These are phyloP conservation scores for Exophiala sideris DNA, from an alignment of 2,329 filamentous ascomycete species.

Conservation along the genomic window DNA sequence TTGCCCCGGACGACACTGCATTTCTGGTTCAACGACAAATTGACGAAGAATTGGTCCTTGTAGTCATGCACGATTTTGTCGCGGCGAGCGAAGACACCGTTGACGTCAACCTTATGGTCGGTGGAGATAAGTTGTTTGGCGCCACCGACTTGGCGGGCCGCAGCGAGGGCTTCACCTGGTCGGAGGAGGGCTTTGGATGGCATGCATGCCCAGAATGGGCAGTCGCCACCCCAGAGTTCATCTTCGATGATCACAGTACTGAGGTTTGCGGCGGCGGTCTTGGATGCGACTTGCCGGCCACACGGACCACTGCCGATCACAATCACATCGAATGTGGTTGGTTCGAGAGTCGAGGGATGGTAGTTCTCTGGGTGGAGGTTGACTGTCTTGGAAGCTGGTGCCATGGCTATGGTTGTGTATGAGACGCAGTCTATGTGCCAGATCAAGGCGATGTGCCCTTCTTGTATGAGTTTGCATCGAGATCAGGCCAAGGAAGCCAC, in stretches of 20 bases:
- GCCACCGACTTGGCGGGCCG: conserved; percentile 4
- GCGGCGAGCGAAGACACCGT: conserved; percentile 6
- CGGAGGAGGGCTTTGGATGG: conserved; percentile 13
- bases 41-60: conserved; percentile 8
- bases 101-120: conserved; percentile 7
- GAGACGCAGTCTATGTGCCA: too few species aligned
- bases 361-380: conserved; percentile 8
- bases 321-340: conserved; percentile 8
- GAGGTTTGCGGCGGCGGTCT: conserved; percentile 4
- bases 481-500: too few species aligned
- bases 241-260: conserved; percentile 12
- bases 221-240: conserved; percentile 17
- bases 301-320: conserved; percentile 11
- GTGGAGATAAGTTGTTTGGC: conserved; percentile 2
- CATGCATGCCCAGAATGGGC: conserved; percentile 17
- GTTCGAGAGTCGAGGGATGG: conserved; percentile 2
- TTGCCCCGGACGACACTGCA: conserved; percentile 8
- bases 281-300: conserved; percentile 2
- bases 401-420: not conserved
- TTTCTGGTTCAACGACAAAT: conserved; percentile 1
- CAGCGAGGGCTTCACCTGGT: conserved; percentile 3
- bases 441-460: too few species aligned
- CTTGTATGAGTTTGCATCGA: too few species aligned
- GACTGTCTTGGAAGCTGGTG: conserved; percentile 34
- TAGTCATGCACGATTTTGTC: conserved; percentile 13